A percentile compares a stretch with the other conserved stretches of the same genome.
phyloP scores from a whole-genome alignment of 2,329 filamentous ascomycete species.

The Colletotrichum spinosum region DNA sequence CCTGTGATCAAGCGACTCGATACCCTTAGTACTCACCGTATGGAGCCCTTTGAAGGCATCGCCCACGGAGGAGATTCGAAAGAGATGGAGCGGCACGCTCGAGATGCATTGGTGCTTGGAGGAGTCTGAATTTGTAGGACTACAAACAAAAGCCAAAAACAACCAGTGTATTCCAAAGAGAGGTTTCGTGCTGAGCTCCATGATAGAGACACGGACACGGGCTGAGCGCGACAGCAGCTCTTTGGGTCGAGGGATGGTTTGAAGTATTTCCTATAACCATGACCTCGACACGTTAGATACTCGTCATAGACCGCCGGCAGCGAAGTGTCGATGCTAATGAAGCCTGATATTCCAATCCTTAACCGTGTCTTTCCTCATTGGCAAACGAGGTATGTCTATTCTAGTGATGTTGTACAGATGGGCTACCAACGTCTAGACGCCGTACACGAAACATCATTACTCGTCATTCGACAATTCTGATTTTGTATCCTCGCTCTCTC shows the following conservation, averaged over 20 bases:
- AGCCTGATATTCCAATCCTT: constrained; percentile 19
- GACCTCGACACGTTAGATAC: constrained; percentile 34
- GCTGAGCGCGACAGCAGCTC: constrained; percentile 9
- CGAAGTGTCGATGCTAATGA: constrained; percentile 36
- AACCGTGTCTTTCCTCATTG: no score
- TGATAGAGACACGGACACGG: constrained; percentile 19
- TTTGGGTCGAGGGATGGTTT: constrained; percentile 3
- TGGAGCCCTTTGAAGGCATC: constrained; percentile 14
- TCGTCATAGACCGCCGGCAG: constrained; percentile 36
- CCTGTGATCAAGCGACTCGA: constrained; percentile 70
- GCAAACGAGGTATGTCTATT: background rate
- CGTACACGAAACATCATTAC: background rate
- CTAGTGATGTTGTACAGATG: background rate
- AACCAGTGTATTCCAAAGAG: constrained; percentile 37
- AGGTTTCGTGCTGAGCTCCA: constrained; percentile 34
- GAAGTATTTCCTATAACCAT: constrained; percentile 7
- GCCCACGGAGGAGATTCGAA: constrained; percentile 29
- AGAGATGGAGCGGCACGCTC: constrained; percentile 32
- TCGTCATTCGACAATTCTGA: background rate
- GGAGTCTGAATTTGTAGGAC: constrained; percentile 36
- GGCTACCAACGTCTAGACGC: background rate
- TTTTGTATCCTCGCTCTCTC: no score
- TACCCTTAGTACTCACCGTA: constrained; percentile 29
- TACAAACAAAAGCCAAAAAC: constrained; percentile 33
- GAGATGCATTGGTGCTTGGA: constrained; percentile 36